Evolutionary conservation across 2,329 filamentous ascomycete genomes (phyloP), one percentile per base, ranked within the genome.

Genomic region (Sclerotinia sclerotiorum): DNA sequence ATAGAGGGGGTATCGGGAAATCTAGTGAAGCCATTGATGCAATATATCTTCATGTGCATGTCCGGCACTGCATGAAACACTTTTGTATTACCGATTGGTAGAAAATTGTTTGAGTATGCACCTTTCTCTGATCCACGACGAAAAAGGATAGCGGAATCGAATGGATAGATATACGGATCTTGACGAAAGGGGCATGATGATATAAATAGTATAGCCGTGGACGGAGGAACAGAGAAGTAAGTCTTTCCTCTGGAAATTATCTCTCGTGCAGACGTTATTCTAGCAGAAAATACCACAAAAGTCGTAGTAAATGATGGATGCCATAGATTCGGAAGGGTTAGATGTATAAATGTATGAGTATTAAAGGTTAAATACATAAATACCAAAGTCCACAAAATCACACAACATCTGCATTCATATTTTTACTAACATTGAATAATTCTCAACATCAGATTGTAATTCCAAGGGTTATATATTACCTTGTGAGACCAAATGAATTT

Each of bases 11-110:
- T 21, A 3, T 62, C 60, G 48, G 48, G 60, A 24, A 21, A 51
- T 51, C 29, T 15, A 17, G 46, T 51, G 60, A 51, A 62, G 60
- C 46, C 60, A 39, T 24, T 2, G 21, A 39, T 62, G 60, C 44
- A 62, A 51, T 62, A 49, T 24, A 61, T 48, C n/a, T 44, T 46
- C 7, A 48, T 49, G 13, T 24, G 44, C 29, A 35, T 35, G 21
- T n/a, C 15, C 44, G 44, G 19, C 44, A 61, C 27, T 49, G 58
- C 58, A 24, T 35, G 58, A 48, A 48, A 61, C 11, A 42, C 58
- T 27, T 35, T 32, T 48, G 58, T 48, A 19, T 32, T 61, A n/a
- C 5, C 19, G 19, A 32, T 48, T n/a, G 13, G 17, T n/a, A 21
- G n/a, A 42, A 58, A 19, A 17, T 35, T 21, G 5, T 19, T n/a